Evolutionary conservation across 352 stramenopile species (phyloP).

Genomic region (Pythium scleroteichum): DNA sequence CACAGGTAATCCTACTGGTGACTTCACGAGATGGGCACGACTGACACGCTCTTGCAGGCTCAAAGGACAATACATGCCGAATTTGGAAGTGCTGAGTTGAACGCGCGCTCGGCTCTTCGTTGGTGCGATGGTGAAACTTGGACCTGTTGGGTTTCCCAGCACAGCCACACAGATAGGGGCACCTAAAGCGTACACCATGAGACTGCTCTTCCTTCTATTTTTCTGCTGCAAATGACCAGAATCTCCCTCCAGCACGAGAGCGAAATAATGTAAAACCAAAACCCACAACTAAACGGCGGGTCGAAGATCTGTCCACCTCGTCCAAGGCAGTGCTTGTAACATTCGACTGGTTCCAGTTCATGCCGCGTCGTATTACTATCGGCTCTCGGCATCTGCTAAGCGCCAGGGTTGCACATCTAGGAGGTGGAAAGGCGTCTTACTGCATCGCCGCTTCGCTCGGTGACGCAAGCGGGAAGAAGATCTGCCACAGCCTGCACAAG

Average conservation of each 20-base stretch:
- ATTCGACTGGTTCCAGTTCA: not conserved
- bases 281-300: too few relatives aligned
- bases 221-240: not conserved
- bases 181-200: too few relatives aligned
- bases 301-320: not conserved
- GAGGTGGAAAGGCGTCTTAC: too few relatives aligned
- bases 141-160: too few relatives aligned
- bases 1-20: too few relatives aligned
- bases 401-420: not conserved
- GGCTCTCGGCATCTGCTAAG: not conserved
- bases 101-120: too few relatives aligned
- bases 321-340: too few relatives aligned
- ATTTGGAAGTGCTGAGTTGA: conserved; percentile 74
- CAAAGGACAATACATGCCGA: conserved; percentile 85
- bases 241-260: too few relatives aligned
- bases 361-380: too few relatives aligned
- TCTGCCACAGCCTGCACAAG: conserved; percentile 57
- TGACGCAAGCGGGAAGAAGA: conserved; percentile 74
- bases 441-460: conserved; percentile 57
- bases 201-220: not conserved
- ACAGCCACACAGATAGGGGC: too few relatives aligned
- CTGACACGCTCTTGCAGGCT: conserved; percentile 35
- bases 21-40: not conserved
- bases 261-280: too few relatives aligned
- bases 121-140: too few relatives aligned